A percentile compares a stretch with the other conserved stretches of the same genome.
These are phyloP conservation scores for Penicillium lividum DNA, from an alignment of 495 filamentous ascomycete species.

Conservation along the genomic window DNA sequence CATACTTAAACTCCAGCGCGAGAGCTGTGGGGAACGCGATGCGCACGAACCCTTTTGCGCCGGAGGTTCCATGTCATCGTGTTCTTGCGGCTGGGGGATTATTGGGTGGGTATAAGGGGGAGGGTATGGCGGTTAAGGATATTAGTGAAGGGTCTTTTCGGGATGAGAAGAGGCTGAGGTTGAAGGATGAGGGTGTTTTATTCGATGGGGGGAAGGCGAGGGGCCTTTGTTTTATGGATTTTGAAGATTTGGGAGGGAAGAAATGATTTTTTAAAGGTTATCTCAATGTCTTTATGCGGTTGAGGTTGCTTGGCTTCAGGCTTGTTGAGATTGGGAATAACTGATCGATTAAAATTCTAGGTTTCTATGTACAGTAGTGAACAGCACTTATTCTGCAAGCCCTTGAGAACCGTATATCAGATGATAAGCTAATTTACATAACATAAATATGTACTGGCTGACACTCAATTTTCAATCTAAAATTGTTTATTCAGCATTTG, in stretches of 20 bases:
- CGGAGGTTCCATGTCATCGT: constrained; percentile 55
- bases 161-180: constrained; percentile 32
- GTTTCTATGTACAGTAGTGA: too few species aligned
- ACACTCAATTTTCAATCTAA: too few species aligned
- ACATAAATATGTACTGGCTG: too few species aligned
- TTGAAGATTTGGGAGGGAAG: constrained; percentile 26
- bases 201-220: constrained; percentile 34
- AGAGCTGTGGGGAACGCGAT: constrained; percentile 80
- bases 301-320: too few species aligned
- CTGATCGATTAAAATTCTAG: too few species aligned
- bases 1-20: constrained; percentile 66
- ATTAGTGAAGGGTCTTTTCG: constrained; percentile 26
- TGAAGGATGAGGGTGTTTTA: constrained; percentile 32
- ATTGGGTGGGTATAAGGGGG: constrained; percentile 39
- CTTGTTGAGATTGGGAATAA: too few species aligned
- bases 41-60: constrained; percentile 69
- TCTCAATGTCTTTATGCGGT: too few species aligned
- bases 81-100: constrained; percentile 36
- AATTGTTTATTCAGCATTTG: too few species aligned
- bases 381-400: too few species aligned
- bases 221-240: constrained; percentile 33
- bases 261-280: neutral
- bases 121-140: constrained; percentile 27
- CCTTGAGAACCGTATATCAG: too few species aligned
- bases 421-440: too few species aligned